phyloP scores from a whole-genome alignment of 2,329 filamentous ascomycete genomes.

The Ceratocystis destructans region DNA sequence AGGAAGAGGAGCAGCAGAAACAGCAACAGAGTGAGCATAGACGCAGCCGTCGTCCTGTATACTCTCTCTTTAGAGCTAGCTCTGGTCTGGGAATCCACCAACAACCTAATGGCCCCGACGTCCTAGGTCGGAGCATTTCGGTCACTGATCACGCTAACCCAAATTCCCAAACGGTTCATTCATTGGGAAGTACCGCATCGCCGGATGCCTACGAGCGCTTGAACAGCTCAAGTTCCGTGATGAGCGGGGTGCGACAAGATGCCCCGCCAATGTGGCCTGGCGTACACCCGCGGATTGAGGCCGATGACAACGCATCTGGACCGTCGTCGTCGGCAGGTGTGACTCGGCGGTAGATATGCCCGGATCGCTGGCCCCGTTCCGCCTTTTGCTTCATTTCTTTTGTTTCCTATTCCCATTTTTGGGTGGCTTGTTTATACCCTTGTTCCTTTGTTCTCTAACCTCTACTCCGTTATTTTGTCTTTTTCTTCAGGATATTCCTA shows the following conservation, averaged over 20 bases:
- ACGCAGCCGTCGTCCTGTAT: neutral
- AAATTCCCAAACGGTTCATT: neutral
- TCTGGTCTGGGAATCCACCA: neutral
- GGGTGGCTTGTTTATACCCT: too few species aligned
- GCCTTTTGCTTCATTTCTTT: neutral
- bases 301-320: neutral
- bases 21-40: neutral
- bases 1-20: constrained; percentile 33
- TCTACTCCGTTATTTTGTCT: neutral
- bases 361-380: neutral
- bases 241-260: neutral
- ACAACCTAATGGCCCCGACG: neutral
- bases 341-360: neutral
- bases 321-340: neutral
- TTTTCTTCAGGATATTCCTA: neutral
- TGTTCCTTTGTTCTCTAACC: too few species aligned
- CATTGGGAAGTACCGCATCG: neutral
- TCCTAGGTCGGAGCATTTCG: neutral
- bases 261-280: constrained; percentile 17
- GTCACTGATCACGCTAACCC: neutral
- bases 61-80: constrained; percentile 1
- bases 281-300: constrained; percentile 3
- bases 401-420: neutral
- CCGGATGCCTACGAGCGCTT: neutral
- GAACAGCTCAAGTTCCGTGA: neutral